Conservation (phyloP, 2,329 filamentous ascomycete genomes). For the Trichoderma sp. region DNA sequence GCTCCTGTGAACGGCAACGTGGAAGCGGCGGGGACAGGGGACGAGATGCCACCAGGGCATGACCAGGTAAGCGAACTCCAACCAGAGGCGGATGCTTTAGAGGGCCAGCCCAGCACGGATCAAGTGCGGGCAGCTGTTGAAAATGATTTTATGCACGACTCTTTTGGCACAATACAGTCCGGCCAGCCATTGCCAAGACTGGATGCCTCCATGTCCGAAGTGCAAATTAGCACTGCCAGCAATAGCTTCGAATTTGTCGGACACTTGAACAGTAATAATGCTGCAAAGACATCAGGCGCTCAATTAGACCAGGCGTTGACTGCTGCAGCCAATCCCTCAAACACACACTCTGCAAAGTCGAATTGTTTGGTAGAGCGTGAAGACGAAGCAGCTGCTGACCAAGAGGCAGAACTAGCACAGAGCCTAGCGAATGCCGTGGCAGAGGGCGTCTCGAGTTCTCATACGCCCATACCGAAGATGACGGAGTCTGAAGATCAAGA, state of each 20-base stretch:
- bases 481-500: background rate
- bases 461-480: constrained; percentile 23
- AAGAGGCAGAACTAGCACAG: constrained; percentile 29
- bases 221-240: constrained; percentile 34
- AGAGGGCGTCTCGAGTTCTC: constrained; percentile 8
- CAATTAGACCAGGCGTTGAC: constrained; percentile 1
- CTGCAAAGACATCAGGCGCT: constrained; percentile 20
- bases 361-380: background rate
- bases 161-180: constrained; percentile 36
- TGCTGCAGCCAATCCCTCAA: background rate
- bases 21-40: background rate
- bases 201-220: constrained; percentile 34
- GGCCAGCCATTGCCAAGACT: constrained; percentile 36
- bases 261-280: background rate
- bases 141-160: constrained; percentile 32
- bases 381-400: constrained; percentile 30
- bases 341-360: constrained; percentile 1
- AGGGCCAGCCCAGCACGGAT: constrained; percentile 38
- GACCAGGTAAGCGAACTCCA: constrained; percentile 28
- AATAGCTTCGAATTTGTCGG: constrained; percentile 31
- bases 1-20: constrained; percentile 30
- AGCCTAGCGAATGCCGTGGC: constrained; percentile 26
- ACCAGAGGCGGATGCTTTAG: constrained; percentile 23
- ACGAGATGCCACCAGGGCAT: background rate
- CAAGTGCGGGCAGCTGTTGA: constrained; percentile 38